Evolutionary conservation across 345 rosid species (phyloP), one percentile per base, ranked within the genome.

Genomic region (Populus pruinosa): DNA sequence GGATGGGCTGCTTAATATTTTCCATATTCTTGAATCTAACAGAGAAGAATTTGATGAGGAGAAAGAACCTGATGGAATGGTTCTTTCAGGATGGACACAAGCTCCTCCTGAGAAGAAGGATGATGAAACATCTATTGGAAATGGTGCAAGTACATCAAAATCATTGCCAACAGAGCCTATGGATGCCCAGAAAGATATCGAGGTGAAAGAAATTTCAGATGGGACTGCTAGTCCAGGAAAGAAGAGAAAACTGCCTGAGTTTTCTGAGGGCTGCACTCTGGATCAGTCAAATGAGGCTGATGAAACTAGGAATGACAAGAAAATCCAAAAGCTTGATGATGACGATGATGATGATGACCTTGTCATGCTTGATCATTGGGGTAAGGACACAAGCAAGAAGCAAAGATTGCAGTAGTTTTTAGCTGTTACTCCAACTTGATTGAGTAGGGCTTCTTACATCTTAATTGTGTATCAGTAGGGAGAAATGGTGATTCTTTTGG

Each of bases 21-120:
- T 11, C 20, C 39, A 0, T 10, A 8, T 16, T 8, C 11, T 67
- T 74, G 39, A 8, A 49, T 69, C 59, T 77, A 4, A 21, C 88
- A 96, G 99, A 86, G 98, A 92, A 72, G 93, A 90, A 72, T 96
- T 96, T 76, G 97, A 96, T 5, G 94, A 90, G 82, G 99, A 96
- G 85, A 93, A 91, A 80, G 99, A 96, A 85, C 97, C 98, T 1
- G 99, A 96, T 83, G 97, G 90, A 82, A 92, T 96, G 99, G 86
- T 92, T 76, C 97, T 94, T 49, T 87, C 83, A 64, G 98, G 99
- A 84, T 96, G 98, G 99, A 86, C 87, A 74, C 90, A 84, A 79
- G 77, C 89, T 82, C 84, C 90, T 61, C 50, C 77, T 10, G 88
- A 82, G 2, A 89, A 75, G 35, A 83, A 83, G 80, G 85, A 86